Conservation (phyloP, 371 early-diverging fungal species). For the Apophysomyces ossiformis region DNA sequence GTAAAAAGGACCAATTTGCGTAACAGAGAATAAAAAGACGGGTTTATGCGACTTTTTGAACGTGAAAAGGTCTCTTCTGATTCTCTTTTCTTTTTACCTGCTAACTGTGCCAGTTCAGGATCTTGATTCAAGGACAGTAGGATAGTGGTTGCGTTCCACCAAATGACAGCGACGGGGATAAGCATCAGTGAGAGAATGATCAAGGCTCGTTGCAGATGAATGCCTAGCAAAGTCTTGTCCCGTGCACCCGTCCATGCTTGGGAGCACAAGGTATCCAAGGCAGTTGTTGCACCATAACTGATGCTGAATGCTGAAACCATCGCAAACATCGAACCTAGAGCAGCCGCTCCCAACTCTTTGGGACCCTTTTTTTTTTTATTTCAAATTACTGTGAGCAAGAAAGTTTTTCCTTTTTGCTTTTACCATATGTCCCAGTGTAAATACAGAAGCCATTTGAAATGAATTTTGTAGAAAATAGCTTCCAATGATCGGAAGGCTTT, state of each 20-base stretch:
- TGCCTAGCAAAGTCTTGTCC: constrained; percentile 75
- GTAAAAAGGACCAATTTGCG: constrained; percentile 7
- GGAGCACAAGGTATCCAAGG: constrained; percentile 88
- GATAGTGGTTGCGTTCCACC: constrained; percentile 71
- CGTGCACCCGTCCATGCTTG: constrained; percentile 81
- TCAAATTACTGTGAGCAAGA: background rate
- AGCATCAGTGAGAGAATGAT: constrained; percentile 68
- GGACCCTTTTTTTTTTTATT: constrained; percentile 42
- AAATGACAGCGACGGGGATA: constrained; percentile 74
- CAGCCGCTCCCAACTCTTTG: constrained; percentile 78
- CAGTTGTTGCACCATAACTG: constrained; percentile 79
- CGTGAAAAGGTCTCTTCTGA: background rate
- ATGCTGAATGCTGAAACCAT: constrained; percentile 85
- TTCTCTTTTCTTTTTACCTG: constrained; percentile 31
- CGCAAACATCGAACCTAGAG: constrained; percentile 81
- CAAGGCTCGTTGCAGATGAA: constrained; percentile 86
- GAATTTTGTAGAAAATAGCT: constrained; percentile 71
- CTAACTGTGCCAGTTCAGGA: constrained; percentile 40
- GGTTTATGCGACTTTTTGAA: too few relatives aligned
- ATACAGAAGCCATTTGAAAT: constrained; percentile 63
- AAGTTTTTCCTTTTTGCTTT: background rate
- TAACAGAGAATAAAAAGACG: too few relatives aligned
- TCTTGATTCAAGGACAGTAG: constrained; percentile 54
- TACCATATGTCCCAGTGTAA: constrained; percentile 71
- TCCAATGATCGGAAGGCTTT: constrained; percentile 64